Evolutionary conservation across 768 basidiomycete species (phyloP), one percentile per base, ranked within the genome.

Genomic region (Daedaleopsis nitida): DNA sequence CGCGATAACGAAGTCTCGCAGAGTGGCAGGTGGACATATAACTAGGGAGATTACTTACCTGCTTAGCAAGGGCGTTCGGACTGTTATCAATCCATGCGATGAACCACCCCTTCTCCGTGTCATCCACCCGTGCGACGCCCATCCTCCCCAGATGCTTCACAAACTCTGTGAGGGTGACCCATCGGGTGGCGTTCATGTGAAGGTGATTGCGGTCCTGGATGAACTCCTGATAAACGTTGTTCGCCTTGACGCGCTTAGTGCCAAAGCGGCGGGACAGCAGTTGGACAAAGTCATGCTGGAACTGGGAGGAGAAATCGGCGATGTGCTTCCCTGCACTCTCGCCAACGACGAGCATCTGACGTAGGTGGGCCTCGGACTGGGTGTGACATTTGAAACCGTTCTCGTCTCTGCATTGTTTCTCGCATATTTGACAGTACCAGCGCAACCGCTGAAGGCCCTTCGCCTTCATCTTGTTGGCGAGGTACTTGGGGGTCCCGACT

Each of bases 391-490:
- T 97, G 85, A 98, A 99, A 17, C 96, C 97, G 75, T 99, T 99
- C 79, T 98, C 97, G 75, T 98, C 92, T 72, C 96, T 82, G 74
- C 96, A 98, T 76, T 98, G 96, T 74, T 99, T 99, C 82, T 98
- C 79, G 84, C 97, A 98, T 66, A 98, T 93, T 81, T 99, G 96
- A 71, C 96, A 98, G 77, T 92, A 99, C 96, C 96, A 98, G 64
- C 96, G 85, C 65, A 98, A 85, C 70, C 94, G 87, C 75, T 97
- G 96, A 52, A 96, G 81, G 68, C 95, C 96, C 72, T 98, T 98
- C 59, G 94, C 90, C 78, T 98, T 98, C 91, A 96, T 96, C 76
- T 93, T 91, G 75, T 98, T 98, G 21, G 93, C 94, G 63, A 96
- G 77, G 75, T 84, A 90, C 76, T 94, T 94, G 24, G 92, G 91